Base-by-base conservation (phyloP, 2,329 filamentous ascomycete species). In the Aspergillus costaricaensis region DNA sequence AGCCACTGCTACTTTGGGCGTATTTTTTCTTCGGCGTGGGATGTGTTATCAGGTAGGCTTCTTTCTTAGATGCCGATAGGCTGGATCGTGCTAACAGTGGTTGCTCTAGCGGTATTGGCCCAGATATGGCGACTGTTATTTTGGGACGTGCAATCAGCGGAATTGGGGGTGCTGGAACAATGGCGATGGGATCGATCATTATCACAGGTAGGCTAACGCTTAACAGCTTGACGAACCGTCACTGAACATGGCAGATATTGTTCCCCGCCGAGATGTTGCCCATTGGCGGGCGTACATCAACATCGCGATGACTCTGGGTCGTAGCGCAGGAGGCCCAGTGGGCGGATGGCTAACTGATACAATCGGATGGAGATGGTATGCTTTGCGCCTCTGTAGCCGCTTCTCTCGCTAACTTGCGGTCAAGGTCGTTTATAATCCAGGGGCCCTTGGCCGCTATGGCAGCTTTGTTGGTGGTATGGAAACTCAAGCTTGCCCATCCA, bases 281-380 rank as follows among this genome's bases (percentile, higher is more conserved):
- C 70, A 73, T 0, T 81, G 79, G 74, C 71, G 83, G 48, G 78
- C 80, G 27, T 84, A 84, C 68, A 77, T 84, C 47, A 85, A 85
- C 57, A 74, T 85, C 14, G 72, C 79, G 15, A 77, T 79, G 62
- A 85, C 82, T 0, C 77, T 80, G 0, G 82, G 82, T 10, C 74
- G 81, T 10, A 80, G 78, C 59, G 72, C 81, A 21, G 84, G 84
- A 32, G 83, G 83, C 1, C 81, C 83, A 0, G 58, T 88, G 0
- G 88, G 87, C 1, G 88, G 87, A 2, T 84, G 80, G 67, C 72
- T 89, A 2, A 83, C 86, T 1, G 85, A 89, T 63, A 81, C 82
- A 0, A 79, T 89, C 12, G 87, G 87, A 15, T 90, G 87, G 88
- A 77, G 88, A 72, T 88, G 86, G 86, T 85, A 62, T 1, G 60